Percentiles rank a stretch among this genome's conserved stretches.
Conservation (phyloP, 441 rosid species). For the Theobroma grandiflorum region DNA sequence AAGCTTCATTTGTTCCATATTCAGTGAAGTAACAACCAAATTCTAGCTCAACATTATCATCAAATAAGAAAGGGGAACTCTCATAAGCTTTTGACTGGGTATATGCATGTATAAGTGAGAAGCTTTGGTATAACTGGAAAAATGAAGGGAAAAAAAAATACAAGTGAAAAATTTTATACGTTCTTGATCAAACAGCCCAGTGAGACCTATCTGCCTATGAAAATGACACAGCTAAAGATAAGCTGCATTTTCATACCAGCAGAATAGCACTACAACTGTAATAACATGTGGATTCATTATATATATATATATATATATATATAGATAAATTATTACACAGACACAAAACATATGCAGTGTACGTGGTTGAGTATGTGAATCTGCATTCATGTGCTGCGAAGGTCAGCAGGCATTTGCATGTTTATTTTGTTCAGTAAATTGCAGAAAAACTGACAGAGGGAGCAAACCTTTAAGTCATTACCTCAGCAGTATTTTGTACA, state of each 20-base stretch:
- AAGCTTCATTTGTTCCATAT: conserved; percentile 17
- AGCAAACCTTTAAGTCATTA: conserved; percentile 33
- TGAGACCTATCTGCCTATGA: background rate
- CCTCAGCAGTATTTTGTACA: conserved; percentile 61
- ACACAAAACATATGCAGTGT: background rate
- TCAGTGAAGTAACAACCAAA: conserved; percentile 9
- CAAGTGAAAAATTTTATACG: background rate
- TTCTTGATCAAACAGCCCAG: conserved; percentile 2
- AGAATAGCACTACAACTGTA: background rate
- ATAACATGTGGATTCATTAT: background rate
- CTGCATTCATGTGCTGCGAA: background rate
- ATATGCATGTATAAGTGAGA: background rate
- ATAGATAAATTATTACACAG: background rate
- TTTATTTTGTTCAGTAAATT: background rate
- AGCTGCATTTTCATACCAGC: background rate
- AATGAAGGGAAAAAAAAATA: background rate
- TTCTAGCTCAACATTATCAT: conserved; percentile 5
- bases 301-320: background rate
- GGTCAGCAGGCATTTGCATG: background rate
- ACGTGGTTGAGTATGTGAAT: background rate
- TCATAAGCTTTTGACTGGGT: background rate
- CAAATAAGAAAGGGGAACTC: background rate
- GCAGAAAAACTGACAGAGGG: background rate
- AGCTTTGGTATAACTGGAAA: background rate
- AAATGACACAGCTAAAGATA: background rate